Conservation (phyloP, 202 grass and related monocot species). For the Schoenoplectus triqueter region DNA sequence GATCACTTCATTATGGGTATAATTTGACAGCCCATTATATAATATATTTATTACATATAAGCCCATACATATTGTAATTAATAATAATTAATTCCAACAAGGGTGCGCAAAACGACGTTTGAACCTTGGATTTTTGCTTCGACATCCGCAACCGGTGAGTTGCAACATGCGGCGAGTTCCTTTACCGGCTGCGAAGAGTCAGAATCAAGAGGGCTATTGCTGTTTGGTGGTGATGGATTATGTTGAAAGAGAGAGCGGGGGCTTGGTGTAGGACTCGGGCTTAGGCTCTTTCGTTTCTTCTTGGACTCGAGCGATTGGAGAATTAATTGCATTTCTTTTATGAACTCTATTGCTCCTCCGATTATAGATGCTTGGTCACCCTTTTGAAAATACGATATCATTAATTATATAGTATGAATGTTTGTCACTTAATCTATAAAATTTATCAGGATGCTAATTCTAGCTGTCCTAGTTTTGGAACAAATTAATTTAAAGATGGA, state of each 20-base stretch:
- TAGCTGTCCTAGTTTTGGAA: not conserved
- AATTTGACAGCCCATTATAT: too few relatives aligned
- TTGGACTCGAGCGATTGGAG: constrained; percentile 76
- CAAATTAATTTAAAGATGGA: not conserved
- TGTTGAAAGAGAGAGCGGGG: constrained; percentile 67
- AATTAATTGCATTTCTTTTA: constrained; percentile 79
- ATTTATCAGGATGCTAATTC: not conserved
- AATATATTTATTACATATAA: too few relatives aligned
- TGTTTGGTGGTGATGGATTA: constrained; percentile 45
- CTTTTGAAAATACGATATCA: constrained; percentile 21
- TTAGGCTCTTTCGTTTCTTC: constrained; percentile 65
- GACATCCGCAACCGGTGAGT: constrained; percentile 78
- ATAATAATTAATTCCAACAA: too few relatives aligned
- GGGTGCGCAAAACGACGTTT: constrained; percentile 80
- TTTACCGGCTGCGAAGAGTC: constrained; percentile 19
- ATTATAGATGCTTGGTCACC: constrained; percentile 96
- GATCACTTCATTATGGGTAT: too few relatives aligned
- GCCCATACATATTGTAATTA: too few relatives aligned
- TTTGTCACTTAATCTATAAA: not conserved
- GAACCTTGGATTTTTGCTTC: constrained; percentile 85
- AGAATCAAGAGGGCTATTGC: constrained; percentile 26
- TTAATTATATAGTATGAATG: not conserved
- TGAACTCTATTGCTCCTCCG: constrained; percentile 94
- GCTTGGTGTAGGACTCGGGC: constrained; percentile 73
- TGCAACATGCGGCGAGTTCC: constrained; percentile 87